Evolutionary conservation across 2,329 filamentous ascomycete genomes (phyloP).

Genomic region (Verticillium tricorpus): DNA sequence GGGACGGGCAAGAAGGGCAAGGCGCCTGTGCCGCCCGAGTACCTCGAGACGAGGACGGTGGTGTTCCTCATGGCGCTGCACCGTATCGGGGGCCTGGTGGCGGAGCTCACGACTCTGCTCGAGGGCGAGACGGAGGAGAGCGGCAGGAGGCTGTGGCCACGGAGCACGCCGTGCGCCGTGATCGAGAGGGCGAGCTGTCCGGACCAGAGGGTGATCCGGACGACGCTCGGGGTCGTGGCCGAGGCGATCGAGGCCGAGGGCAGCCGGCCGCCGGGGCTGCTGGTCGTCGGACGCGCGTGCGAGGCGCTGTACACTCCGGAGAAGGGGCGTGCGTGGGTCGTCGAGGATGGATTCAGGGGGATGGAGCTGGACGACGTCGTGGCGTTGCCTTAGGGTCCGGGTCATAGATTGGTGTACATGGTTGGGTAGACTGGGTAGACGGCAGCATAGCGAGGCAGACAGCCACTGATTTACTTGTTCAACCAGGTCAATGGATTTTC

Average conservation of each 20-base stretch:
- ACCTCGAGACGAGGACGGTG: slow-evolving; percentile 71
- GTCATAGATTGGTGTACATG: not conserved
- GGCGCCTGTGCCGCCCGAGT: slow-evolving; percentile 76
- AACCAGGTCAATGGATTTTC: too few species aligned
- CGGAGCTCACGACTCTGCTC: slow-evolving; percentile 55
- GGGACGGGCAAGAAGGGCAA: slow-evolving; percentile 90
- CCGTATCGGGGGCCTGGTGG: slow-evolving; percentile 69
- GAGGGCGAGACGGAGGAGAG: slow-evolving; percentile 25
- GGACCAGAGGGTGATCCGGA: slow-evolving; percentile 88
- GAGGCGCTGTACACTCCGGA: slow-evolving; percentile 63
- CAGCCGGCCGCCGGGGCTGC: slow-evolving; percentile 78
- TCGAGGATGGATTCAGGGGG: slow-evolving; percentile 82
- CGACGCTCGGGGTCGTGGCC: slow-evolving; percentile 74
- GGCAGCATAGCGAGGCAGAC: not conserved
- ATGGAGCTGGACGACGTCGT: slow-evolving; percentile 47
- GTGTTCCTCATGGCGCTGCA: slow-evolving; percentile 96
- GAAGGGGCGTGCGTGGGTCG: slow-evolving; percentile 64
- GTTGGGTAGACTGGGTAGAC: not conserved
- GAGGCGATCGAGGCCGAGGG: slow-evolving; percentile 85
- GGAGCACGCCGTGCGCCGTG: slow-evolving; percentile 80
- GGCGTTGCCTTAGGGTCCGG: not conserved
- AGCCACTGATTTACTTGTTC: not conserved
- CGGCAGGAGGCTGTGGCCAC: slow-evolving; percentile 58
- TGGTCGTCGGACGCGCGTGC: slow-evolving; percentile 83
- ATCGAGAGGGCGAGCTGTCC: slow-evolving; percentile 91